Evolutionary conservation across 1,139 yeast genomes (phyloP).

Genomic region (Meyerozyma sp.): DNA sequence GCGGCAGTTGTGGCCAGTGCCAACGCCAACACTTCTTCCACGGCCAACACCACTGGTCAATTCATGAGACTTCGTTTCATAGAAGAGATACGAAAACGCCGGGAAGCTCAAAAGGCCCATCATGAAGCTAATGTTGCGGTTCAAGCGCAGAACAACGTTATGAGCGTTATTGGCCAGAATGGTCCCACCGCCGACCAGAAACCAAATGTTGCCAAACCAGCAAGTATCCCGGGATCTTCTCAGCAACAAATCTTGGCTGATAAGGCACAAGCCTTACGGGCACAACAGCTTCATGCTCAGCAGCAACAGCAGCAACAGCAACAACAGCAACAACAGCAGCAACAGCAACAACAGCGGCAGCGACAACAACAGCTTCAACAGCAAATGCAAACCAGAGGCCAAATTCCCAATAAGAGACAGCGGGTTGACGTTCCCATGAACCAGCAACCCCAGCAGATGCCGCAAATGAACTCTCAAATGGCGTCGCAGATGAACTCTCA

Average conservation of each 20-base stretch:
- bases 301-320: conserved; percentile 21
- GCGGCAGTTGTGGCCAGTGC: conserved; percentile 12
- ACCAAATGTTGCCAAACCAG: conserved; percentile 5
- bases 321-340: conserved; percentile 6
- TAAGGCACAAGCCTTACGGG: conserved; percentile 13
- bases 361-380: conserved; percentile 15
- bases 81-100: conserved; percentile 42
- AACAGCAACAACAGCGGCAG: conserved; percentile 15
- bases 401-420: conserved; percentile 2
- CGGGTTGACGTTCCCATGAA: neutral
- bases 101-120: conserved; percentile 40
- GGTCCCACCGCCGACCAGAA: conserved; percentile 2
- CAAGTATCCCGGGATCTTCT: conserved; percentile 4
- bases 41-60: conserved; percentile 33
- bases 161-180: conserved; percentile 14
- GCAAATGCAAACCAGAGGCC: conserved; percentile 7
- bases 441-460: conserved; percentile 5
- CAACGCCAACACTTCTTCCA: conserved; percentile 10
- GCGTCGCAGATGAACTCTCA: conserved; percentile 8
- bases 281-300: conserved; percentile 12
- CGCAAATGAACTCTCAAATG: conserved; percentile 5
- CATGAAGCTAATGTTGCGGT: conserved; percentile 35
- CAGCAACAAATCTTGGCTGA: conserved; percentile 7
- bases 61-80: conserved; percentile 45
- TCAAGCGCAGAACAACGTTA: conserved; percentile 28